Base-by-base conservation (phyloP, 305 asterid species). In the Solanum hybrid region DNA sequence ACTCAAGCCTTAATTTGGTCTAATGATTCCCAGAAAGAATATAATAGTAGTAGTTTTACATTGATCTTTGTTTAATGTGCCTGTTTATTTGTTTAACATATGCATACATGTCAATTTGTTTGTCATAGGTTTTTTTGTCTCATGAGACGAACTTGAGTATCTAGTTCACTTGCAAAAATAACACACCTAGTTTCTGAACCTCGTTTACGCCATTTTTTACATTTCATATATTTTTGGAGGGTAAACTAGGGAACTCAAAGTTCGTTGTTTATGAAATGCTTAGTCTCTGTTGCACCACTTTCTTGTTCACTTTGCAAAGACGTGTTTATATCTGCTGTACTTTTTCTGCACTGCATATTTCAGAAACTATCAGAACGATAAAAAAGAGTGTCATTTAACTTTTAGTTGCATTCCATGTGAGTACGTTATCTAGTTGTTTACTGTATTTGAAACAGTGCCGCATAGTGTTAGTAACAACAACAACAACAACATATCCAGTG, bases 11-110 rank as follows among this genome's bases (percentile, higher is more conserved):
- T 91, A 91, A 90, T 86, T 91, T 91, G 93, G 91, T 82, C 92
- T 91, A 89, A 90, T 88, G 92, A 93, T 91, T 89, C 94, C 90
- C 91, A 77, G 89, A 82, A 87, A 88, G 91, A 90, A 91, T 91
- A 90, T 91, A 51, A 89, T 75, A 86, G 91, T 57, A 14, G 6
- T 84, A 67, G 91, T 87, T 91, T 89, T 89, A 39, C 42, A 40
- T 75, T 51, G 79, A 4, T 64, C 73, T 86, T 76, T 40, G 61
- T 46, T 46, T 46, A 46, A 46, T 87, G 89, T 69, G 80, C 31
- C 78, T 46, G 87, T 20, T 84, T 51, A 31, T 31, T 51, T 84
- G 28, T 20, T 51, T 29, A 51, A 31, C 22, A 20, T 51, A 31
- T 51, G 39, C 12, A 84, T 84, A 51, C 88, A 11, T 84, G 75